Evolutionary conservation across 2,329 filamentous ascomycete genomes (phyloP).

Genomic region (Truncatella angustata): DNA sequence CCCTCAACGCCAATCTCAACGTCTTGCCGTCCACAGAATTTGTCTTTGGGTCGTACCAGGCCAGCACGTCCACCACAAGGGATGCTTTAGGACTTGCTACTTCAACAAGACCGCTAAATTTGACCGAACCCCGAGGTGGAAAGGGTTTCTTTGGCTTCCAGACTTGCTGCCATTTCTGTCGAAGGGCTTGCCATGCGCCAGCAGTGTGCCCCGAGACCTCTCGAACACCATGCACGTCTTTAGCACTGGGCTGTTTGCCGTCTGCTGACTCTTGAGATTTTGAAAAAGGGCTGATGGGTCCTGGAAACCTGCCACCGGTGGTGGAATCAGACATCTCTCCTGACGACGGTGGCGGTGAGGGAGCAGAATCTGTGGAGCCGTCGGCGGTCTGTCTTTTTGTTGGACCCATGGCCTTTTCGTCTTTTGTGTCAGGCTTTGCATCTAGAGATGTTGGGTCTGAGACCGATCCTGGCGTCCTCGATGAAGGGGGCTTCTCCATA

Average conservation of each 20-base stretch:
- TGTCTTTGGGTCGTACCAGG: conserved; percentile 6
- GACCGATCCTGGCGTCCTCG: conserved; percentile 14
- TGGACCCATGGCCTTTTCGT: not conserved
- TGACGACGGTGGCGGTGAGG: not conserved
- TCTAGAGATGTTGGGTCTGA: conserved; percentile 13
- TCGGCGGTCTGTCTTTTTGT: conserved; percentile 15
- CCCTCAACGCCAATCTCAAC: not conserved
- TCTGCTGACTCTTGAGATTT: conserved; percentile 7
- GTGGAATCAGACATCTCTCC: not conserved
- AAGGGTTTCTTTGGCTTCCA: not conserved
- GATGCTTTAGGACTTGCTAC: not conserved
- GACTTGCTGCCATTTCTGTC: conserved; percentile 28
- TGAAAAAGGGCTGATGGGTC: conserved; percentile 14
- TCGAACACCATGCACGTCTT: conserved; percentile 30
- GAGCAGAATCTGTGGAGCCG: conserved; percentile 19
- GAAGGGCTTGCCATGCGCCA: conserved; percentile 31
- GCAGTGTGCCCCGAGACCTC: conserved; percentile 22
- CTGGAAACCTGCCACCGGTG: not conserved
- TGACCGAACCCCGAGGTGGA: conserved; percentile 3
- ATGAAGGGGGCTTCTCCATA: conserved; percentile 19
- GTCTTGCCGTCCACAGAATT: conserved; percentile 3
- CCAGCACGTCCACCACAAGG: conserved; percentile 3
- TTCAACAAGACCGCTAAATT: conserved; percentile 3
- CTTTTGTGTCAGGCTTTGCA: conserved; percentile 5
- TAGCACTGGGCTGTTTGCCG: conserved; percentile 17